phyloP scores from a whole-genome alignment of 305 asterid genomes.

The Fraxinus paxiana region DNA sequence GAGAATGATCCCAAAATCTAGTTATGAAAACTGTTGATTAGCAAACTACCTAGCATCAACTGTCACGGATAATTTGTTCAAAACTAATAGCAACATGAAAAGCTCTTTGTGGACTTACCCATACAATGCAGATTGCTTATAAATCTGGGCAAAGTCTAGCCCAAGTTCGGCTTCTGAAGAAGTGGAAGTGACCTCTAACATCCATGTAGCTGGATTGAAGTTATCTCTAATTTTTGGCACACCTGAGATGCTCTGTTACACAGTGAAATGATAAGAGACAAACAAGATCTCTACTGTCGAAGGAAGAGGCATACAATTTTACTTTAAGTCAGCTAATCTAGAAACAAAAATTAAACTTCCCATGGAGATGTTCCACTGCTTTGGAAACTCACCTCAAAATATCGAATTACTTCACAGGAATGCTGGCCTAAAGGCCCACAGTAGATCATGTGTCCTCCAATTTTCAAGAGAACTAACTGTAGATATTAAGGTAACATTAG shows the following conservation, averaged over 20 bases:
- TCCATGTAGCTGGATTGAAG: slow-evolving; percentile 89
- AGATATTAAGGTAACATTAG: slow-evolving; percentile 5
- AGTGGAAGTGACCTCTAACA: slow-evolving; percentile 72
- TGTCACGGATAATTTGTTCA: not conserved
- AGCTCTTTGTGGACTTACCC: slow-evolving; percentile 38
- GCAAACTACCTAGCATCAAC: not conserved
- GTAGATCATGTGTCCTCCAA: slow-evolving; percentile 72
- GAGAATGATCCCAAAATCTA: not conserved
- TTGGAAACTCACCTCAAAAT: slow-evolving; percentile 63
- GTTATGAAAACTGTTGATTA: not conserved
- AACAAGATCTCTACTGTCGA: not conserved
- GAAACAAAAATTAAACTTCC: not conserved
- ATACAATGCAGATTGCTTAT: slow-evolving; percentile 44
- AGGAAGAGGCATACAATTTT: not conserved
- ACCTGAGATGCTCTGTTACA: slow-evolving; percentile 49
- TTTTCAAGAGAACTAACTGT: slow-evolving; percentile 68
- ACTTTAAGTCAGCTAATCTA: not conserved
- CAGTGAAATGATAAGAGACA: not conserved
- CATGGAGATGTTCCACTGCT: not conserved
- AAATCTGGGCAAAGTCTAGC: slow-evolving; percentile 65
- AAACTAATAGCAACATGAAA: not conserved
- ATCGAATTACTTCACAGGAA: slow-evolving; percentile 53
- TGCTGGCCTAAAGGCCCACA: slow-evolving; percentile 66
- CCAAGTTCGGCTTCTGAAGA: slow-evolving; percentile 62
- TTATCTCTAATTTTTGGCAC: slow-evolving; percentile 56